Evolutionary conservation across 139 green algal species (phyloP), one percentile per base, ranked within the genome.

Genomic region (Volvox africanus): DNA sequence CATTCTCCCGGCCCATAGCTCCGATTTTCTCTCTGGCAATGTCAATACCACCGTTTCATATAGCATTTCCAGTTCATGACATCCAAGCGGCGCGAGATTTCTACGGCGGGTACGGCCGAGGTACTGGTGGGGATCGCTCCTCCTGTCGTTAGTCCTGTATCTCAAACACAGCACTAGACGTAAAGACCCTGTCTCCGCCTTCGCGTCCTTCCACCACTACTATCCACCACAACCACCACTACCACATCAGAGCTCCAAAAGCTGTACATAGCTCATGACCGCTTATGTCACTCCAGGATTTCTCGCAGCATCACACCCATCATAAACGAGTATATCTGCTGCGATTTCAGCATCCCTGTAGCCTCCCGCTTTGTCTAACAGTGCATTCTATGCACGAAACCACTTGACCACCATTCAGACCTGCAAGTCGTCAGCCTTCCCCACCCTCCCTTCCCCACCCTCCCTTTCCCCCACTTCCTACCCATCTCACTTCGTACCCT

Each of bases 21-120:
- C 44, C 5, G 44, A 5, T 5, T 55, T 55, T 9, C 44, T 55
- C 9, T 55, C 44, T 9, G 9, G 44, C 21, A 73, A 50, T 67
- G 33, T 19, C 62, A 37, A 88, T 91, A 16, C 80, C 91, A 30
- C 93, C 96, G 0, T 97, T 99, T 76, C 97, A 99, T 81, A 91
- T 99, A 13, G 97, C 97, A 3, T 96, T 99, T 30, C 97, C 97
- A 21, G 97, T 99, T 0, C 86, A 89, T 21, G 88, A 97, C 88
- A 77, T 99, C 35, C 80, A 89, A 1, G 92, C 92, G 6, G 94
- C 97, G 0, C 89, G 95, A 11, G 82, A 92, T 3, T 99, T 99
- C 55, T 99, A 99, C 62, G 93, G 95, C 32, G 85, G 89, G 95
- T 96, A 67, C 35, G 61, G 30, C 26, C 77, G n/a, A 55, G 44